Percentiles rank a stretch among this genome's conserved stretches.
Conservation (phyloP, 2,329 filamentous ascomycete genomes). For the Colletotrichum tofieldiae region DNA sequence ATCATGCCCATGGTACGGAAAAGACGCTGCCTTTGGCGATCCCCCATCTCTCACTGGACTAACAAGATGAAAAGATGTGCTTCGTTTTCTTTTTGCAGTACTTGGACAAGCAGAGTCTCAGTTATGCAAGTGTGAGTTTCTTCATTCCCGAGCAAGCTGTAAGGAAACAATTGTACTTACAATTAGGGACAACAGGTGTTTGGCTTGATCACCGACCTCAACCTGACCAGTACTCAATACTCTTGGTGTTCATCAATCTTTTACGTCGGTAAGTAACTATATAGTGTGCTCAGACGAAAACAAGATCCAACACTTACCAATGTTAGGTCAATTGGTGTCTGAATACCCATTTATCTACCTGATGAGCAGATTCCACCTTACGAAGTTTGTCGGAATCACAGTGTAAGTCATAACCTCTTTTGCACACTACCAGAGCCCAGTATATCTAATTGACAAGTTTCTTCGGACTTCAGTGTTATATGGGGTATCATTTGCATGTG, state of each 20-base stretch:
- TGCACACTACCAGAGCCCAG: neutral
- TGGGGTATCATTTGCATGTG: conserved; percentile 63
- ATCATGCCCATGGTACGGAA: conserved; percentile 50
- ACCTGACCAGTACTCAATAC: conserved; percentile 61
- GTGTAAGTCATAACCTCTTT: conserved; percentile 52
- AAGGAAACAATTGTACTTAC: neutral
- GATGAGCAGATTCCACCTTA: conserved; percentile 65
- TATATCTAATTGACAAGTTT: neutral
- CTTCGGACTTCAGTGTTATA: conserved; percentile 50
- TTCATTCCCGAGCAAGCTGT: too few species aligned
- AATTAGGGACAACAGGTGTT: conserved; percentile 51
- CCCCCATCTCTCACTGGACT: neutral
- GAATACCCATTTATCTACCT: conserved; percentile 67
- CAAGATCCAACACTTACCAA: neutral
- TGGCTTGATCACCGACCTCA: conserved; percentile 62
- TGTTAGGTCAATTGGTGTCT: conserved; percentile 58
- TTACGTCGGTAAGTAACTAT: conserved; percentile 51
- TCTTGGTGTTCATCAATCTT: conserved; percentile 62
- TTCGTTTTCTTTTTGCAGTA: conserved; percentile 61
- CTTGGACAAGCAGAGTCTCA: conserved; percentile 65
- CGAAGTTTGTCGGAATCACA: conserved; percentile 64
- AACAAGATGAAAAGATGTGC: conserved; percentile 52
- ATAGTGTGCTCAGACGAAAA: accelerated
- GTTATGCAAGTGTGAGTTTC: conserved; percentile 56
- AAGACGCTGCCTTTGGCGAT: neutral